Evolutionary conservation across 2,329 filamentous ascomycete genomes (phyloP), one percentile per base, ranked within the genome.

Genomic region (Graphilbum ipis-grandicollis): DNA sequence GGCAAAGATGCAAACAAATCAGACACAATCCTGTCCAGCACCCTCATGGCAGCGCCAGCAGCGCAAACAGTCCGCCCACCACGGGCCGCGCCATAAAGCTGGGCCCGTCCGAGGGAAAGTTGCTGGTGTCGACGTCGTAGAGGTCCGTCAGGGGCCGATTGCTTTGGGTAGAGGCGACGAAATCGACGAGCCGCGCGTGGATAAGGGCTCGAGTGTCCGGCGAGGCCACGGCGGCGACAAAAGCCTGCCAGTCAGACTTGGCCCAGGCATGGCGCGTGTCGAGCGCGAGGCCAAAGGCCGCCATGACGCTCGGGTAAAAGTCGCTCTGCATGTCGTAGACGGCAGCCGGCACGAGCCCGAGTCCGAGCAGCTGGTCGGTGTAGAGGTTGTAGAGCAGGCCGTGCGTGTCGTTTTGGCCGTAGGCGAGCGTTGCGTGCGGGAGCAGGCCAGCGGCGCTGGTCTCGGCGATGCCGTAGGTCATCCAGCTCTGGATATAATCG

Each of bases 221-320:
- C 31, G 65, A 66, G 0, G 80, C 69, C 10, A 86, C 75, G 9
- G 83, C 78, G n/a, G 84, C 84, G 5, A 73, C 71, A 58, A 85
- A 86, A 52, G 90, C 74, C 51, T 86, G 75, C 84, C 84, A 93
- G 59, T 93, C 84, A 1, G 72, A 74, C 59, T 93, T 93, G 43
- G 82, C 80, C 59, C 84, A 88, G 1, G 76, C 60, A 56, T 90
- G 81, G 34, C 84, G 73, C 33, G 71, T 78, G 58, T 93, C 84
- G 9, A 93, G 72, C 0, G 83, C 78, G 1, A 92, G 65, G n/a
- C 82, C 84, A 55, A 82, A 90, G 48, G 74, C 70, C 43, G 79
- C 72, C 36, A 75, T 71, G 3, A 81, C 71, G 9, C 68, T 68
- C 31, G 66, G 63, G 60, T 93, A 93, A 67, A 82, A 92, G 39